These are phyloP conservation scores for Daldinia bambusicola DNA, from an alignment of 495 filamentous ascomycete species.

Conservation along the genomic window DNA sequence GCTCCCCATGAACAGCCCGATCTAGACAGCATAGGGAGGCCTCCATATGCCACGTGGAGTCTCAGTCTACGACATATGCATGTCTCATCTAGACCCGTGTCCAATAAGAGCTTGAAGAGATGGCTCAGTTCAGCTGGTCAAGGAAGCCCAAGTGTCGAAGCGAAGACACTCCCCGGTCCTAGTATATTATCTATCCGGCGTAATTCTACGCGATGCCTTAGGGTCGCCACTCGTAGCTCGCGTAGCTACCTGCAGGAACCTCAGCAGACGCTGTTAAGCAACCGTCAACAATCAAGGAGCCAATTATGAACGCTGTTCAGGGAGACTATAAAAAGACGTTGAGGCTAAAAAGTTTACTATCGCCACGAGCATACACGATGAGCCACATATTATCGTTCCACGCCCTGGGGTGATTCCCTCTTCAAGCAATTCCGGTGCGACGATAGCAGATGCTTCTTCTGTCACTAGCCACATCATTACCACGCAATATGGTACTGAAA, in stretches of 20 bases:
- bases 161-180: constrained; percentile 18
- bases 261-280: constrained; percentile 19
- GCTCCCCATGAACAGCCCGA: constrained; percentile 27
- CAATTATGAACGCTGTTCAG: constrained; percentile 26
- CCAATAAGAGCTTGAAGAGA: constrained; percentile 32
- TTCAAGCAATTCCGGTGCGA: constrained; percentile 31
- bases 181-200: constrained; percentile 26
- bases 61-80: constrained; percentile 40
- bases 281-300: constrained; percentile 12
- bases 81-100: constrained; percentile 36
- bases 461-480: constrained; percentile 34
- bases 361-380: constrained; percentile 31
- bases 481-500: constrained; percentile 10
- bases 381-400: constrained; percentile 40
- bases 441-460: background rate
- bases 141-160: constrained; percentile 26
- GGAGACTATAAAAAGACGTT: background rate
- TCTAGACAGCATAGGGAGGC: constrained; percentile 36
- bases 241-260: constrained; percentile 33
- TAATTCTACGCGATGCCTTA: constrained; percentile 18
- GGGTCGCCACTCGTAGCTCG: constrained; percentile 28
- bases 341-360: constrained; percentile 4
- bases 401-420: constrained; percentile 39
- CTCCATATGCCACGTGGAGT: constrained; percentile 39
- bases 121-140: constrained; percentile 38